A percentile compares a stretch with the other conserved stretches of the same genome.
Conservation (phyloP, 148 eudicot genomes). For the Rhododendron simsii region DNA sequence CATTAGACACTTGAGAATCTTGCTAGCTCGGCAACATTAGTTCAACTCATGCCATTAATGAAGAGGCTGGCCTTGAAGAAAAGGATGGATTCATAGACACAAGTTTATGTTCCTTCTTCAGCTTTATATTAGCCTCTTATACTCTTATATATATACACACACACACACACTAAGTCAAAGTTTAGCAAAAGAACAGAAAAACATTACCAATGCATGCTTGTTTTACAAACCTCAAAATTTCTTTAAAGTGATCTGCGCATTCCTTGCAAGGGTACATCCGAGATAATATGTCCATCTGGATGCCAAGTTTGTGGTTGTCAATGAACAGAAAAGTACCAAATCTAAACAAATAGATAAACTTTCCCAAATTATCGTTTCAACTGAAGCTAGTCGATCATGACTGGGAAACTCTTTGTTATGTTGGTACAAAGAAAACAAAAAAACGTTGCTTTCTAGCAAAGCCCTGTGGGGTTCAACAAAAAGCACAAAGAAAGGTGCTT, state of each 20-base stretch:
- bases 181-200: background rate
- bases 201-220: too few relatives aligned
- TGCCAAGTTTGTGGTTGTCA: background rate
- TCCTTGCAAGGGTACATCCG: slow-evolving; percentile 7
- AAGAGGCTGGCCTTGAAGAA: background rate
- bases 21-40: background rate
- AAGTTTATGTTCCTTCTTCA: background rate
- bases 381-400: background rate
- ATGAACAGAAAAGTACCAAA: background rate
- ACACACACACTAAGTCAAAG: background rate
- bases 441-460: background rate
- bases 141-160: too few relatives aligned
- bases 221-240: too few relatives aligned
- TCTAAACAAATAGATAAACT: background rate
- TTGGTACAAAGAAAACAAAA: background rate
- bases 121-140: background rate
- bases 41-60: background rate
- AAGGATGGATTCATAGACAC: background rate
- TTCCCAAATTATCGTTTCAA: background rate
- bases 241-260: background rate
- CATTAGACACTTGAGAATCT: background rate
- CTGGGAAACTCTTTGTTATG: background rate
- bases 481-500: background rate
- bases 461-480: background rate
- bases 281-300: slow-evolving; percentile 6